phyloP scores from a whole-genome alignment of 139 green algal species.

The Picochlorum sp. region DNA sequence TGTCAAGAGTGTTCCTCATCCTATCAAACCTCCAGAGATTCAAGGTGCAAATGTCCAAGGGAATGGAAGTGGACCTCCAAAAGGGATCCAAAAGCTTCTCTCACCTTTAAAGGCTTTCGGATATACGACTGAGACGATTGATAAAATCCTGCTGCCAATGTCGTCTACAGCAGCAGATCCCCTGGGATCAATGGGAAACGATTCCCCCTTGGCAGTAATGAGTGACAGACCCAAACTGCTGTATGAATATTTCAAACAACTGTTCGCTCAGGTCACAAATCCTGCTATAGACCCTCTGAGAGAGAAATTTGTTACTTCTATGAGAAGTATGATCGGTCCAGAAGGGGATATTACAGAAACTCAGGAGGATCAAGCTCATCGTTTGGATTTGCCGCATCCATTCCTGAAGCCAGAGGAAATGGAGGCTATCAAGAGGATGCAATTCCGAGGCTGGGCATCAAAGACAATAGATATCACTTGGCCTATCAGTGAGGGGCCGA shows the following conservation, averaged over 20 bases:
- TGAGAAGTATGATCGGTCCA: slow-evolving; percentile 84
- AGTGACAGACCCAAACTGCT: slow-evolving; percentile 65
- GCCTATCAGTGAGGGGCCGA: slow-evolving; percentile 49
- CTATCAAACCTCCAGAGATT: slow-evolving; percentile 14
- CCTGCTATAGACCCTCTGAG: slow-evolving; percentile 93
- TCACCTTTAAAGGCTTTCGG: slow-evolving; percentile 40
- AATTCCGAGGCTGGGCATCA: slow-evolving; percentile 51
- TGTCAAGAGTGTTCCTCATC: slow-evolving; percentile 26
- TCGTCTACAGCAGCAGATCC: slow-evolving; percentile 63
- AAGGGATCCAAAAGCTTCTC: slow-evolving; percentile 24
- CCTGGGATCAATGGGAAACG: slow-evolving; percentile 96
- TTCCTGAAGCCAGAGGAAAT: slow-evolving; percentile 75
- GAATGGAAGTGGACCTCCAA: slow-evolving; percentile 1
- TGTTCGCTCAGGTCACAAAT: slow-evolving; percentile 96
- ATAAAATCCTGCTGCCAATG: slow-evolving; percentile 90
- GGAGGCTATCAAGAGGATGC: slow-evolving; percentile 70
- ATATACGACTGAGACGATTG: slow-evolving; percentile 85
- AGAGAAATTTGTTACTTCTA: slow-evolving; percentile 86
- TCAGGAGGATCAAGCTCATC: slow-evolving; percentile 46
- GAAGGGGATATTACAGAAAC: slow-evolving; percentile 76
- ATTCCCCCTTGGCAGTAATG: slow-evolving; percentile 80
- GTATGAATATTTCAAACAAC: slow-evolving; percentile 97
- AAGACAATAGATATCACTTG: slow-evolving; percentile 84
- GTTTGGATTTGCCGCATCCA: slow-evolving; percentile 72
- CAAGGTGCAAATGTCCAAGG: slow-evolving; percentile 27